Base-by-base conservation (phyloP, 192 early-diverging fungal genomes). In the Mortierella hygrophila region DNA sequence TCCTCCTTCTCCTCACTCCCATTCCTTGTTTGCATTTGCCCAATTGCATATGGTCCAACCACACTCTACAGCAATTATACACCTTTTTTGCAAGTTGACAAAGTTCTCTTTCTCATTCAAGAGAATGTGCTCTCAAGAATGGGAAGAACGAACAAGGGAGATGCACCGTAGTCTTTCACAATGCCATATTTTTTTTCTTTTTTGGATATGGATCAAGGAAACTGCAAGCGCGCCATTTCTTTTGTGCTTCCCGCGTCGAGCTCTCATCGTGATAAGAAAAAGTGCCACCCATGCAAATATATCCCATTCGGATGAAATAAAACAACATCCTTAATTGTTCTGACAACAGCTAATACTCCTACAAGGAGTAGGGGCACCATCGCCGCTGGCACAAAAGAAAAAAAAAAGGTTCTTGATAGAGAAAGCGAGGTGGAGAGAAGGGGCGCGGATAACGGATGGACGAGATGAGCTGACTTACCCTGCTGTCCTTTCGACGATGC, bases 401-500 rank as follows among this genome's bases (percentile, higher is more conserved):
- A 74, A 15, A 15, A 57, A 9, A 6, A 57, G 1, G 23, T 23
- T 23, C 49, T 52, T 20, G 63, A 68, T 38, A 21, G 9, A 32
- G 20, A 42, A 75, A 7, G 49, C n/a, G 29, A 49, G 35, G 29
- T 13, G 23, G 44, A 54, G 38, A 40, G 37, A 38, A n/a, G 29
- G 13, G 60, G 60, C 5, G 29, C 13, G 11, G 60, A 65, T 35
- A 65, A 15, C 13, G 29, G 54, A 41, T 32, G 49, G n/a, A 68
- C 20, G 9, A 35, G 10, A 0, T 65, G 29, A 4, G 10, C 16
- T n/a, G 41, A 72, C 84, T 70, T 86, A 86, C 84, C 84, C 84
- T 57, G 84, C 84, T 69, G 84, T 86, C 63, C 79, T 42, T 40
- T 86, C 84, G 21, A 86, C 84, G 55, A 86, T 86, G 15, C 84